A percentile compares a stretch with the other conserved stretches of the same genome.
phyloP scores from a whole-genome alignment of 805 yeast genomes.

The Candida hungchunana region DNA sequence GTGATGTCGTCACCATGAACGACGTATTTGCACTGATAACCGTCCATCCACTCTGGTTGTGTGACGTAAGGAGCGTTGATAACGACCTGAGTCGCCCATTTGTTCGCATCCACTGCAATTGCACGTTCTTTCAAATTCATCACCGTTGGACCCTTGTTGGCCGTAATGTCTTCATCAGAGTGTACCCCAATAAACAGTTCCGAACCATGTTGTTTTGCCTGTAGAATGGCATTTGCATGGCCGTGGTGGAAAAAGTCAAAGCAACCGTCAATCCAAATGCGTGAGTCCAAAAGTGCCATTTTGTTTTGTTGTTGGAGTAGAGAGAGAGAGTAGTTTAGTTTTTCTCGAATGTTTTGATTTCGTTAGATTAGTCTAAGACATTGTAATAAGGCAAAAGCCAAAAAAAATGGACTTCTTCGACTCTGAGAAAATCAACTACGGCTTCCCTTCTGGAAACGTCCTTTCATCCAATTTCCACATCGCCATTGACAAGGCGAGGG shows the following conservation, averaged over 20 bases:
- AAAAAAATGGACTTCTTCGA: slow-evolving; percentile 1
- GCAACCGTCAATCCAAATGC: slow-evolving; percentile 97
- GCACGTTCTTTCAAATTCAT: slow-evolving; percentile 79
- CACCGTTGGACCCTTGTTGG: slow-evolving; percentile 91
- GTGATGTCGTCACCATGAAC: slow-evolving; percentile 98
- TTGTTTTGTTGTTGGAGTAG: not conserved
- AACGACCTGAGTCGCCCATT: slow-evolving; percentile 77
- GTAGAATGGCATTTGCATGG: slow-evolving; percentile 95
- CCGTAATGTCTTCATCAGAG: slow-evolving; percentile 78
- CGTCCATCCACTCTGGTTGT: slow-evolving; percentile 66
- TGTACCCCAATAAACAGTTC: slow-evolving; percentile 86
- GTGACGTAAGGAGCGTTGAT: slow-evolving; percentile 92
- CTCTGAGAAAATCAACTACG: not conserved
- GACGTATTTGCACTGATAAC: slow-evolving; percentile 77
- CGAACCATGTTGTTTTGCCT: slow-evolving; percentile 79
- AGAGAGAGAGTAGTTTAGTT: not conserved
- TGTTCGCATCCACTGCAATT: slow-evolving; percentile 83
- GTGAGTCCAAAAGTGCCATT: not conserved
- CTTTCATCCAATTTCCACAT: slow-evolving; percentile 8
- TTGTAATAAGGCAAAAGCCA: too few species aligned
- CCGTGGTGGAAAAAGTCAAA: slow-evolving; percentile 98
- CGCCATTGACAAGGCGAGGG: slow-evolving; percentile 1
- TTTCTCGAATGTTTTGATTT: too few species aligned
- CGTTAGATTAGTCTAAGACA: too few species aligned
- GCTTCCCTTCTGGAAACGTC: slow-evolving; percentile 2